Evolutionary conservation across 306 rosid species (phyloP).

Genomic region (Prinsepia uniflora): DNA sequence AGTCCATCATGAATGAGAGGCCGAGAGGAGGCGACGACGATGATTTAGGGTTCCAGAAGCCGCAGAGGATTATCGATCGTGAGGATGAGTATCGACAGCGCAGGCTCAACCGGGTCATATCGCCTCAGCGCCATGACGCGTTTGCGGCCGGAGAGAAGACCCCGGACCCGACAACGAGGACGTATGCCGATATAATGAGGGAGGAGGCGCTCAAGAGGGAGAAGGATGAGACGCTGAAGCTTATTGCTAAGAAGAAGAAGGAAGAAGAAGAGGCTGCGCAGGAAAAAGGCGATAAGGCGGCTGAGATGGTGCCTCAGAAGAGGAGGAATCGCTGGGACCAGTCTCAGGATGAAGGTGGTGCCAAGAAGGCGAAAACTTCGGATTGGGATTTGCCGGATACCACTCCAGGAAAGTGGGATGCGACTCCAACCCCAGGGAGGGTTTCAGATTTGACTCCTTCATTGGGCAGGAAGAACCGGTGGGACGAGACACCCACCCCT

Average conservation of each 20-base stretch:
- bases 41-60: constrained; percentile 45
- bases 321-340: constrained; percentile 74
- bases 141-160: constrained; percentile 73
- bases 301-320: constrained; percentile 37
- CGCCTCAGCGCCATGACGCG: constrained; percentile 65
- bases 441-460: constrained; percentile 54
- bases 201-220: constrained; percentile 66
- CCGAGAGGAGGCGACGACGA: constrained; percentile 43
- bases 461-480: constrained; percentile 61
- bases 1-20: constrained; percentile 53
- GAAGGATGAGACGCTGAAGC: constrained; percentile 54
- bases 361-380: constrained; percentile 32
- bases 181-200: constrained; percentile 62
- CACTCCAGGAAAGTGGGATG: constrained; percentile 69
- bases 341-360: constrained; percentile 57
- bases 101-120: constrained; percentile 51
- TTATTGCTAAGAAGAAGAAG: constrained; percentile 56
- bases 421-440: constrained; percentile 61
- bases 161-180: constrained; percentile 57
- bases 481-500: constrained; percentile 77
- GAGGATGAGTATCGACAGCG: constrained; percentile 59
- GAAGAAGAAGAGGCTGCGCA: constrained; percentile 52
- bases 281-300: constrained; percentile 21
- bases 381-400: constrained; percentile 66
- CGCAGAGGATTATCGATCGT: constrained; percentile 55